These are phyloP conservation scores for Phoma herbarum DNA, from an alignment of 2,329 filamentous ascomycete genomes.

Conservation along the genomic window DNA sequence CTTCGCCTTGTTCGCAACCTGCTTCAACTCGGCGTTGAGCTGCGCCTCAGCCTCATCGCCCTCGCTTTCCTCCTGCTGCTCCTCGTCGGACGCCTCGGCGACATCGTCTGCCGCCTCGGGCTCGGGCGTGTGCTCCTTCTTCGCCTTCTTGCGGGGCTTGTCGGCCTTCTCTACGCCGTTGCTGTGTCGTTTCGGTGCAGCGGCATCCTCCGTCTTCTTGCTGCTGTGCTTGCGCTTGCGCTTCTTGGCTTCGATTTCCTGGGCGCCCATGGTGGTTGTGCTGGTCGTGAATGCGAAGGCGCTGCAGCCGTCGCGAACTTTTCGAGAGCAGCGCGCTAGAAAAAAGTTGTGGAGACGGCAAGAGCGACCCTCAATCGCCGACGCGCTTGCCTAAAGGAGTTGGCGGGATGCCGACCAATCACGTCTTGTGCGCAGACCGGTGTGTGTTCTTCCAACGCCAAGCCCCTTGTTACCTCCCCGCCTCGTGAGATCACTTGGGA, in stretches of 20 bases:
- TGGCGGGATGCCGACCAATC: neutral
- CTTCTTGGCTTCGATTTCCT: slow-evolving; percentile 55
- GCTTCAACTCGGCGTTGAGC: slow-evolving; percentile 47
- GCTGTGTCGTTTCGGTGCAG: slow-evolving; percentile 42
- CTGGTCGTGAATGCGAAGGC: slow-evolving; percentile 13
- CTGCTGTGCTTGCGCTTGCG: slow-evolving; percentile 59
- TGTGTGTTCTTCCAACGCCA: too few species aligned
- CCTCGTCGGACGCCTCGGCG: slow-evolving; percentile 33
- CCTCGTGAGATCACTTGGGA: too few species aligned
- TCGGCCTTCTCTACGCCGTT: slow-evolving; percentile 44
- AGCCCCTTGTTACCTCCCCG: too few species aligned
- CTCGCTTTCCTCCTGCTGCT: slow-evolving; percentile 36
- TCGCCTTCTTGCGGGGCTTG: slow-evolving; percentile 54
- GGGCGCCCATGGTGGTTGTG: slow-evolving; percentile 46
- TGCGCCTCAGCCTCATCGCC: slow-evolving; percentile 45
- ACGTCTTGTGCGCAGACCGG: too few species aligned
- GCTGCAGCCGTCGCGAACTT: slow-evolving; percentile 23
- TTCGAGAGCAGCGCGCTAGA: slow-evolving; percentile 25
- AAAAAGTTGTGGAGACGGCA: slow-evolving; percentile 37
- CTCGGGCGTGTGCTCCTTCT: slow-evolving; percentile 50
- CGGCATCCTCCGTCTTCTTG: slow-evolving; percentile 43
- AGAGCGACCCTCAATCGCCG: slow-evolving; percentile 15
- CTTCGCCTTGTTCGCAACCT: slow-evolving; percentile 42
- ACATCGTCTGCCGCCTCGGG: slow-evolving; percentile 36
- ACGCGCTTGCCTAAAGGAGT: slow-evolving; percentile 10